Evolutionary conservation across 164 flowering plant genomes (phyloP).

Genomic region (Platanus orientalis): DNA sequence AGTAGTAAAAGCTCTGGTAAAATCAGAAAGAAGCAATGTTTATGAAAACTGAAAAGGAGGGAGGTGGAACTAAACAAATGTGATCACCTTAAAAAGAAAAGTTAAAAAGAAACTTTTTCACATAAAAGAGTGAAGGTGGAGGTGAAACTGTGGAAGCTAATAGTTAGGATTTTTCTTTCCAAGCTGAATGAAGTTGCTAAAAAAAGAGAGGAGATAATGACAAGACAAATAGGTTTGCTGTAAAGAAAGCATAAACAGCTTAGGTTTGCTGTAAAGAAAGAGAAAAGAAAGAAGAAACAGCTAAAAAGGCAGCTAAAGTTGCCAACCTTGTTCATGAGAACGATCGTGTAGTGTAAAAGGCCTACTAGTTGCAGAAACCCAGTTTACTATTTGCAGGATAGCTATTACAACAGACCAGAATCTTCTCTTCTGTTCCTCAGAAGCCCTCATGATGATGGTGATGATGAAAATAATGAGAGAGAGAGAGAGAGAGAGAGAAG

Average conservation of each 20-base stretch:
- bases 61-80: too few species aligned
- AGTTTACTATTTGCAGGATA: constrained; percentile 16
- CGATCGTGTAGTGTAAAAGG: constrained; percentile 8
- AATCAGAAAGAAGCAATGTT: background rate
- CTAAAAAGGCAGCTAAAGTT: background rate
- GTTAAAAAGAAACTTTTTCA: too few species aligned
- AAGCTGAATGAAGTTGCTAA: background rate
- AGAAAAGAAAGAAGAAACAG: background rate
- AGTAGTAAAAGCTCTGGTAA: background rate
- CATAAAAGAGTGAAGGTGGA: too few species aligned
- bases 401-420: constrained; percentile 6
- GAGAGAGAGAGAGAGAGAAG: too few species aligned
- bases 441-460: constrained; percentile 19
- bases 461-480: constrained; percentile 4
- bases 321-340: constrained; percentile 17
- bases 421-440: constrained; percentile 7
- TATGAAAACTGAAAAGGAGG: too few species aligned
- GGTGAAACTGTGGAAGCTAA: too few species aligned
- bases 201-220: background rate
- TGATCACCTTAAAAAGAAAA: background rate
- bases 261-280: background rate
- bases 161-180: too few species aligned
- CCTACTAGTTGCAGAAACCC: constrained; percentile 24
- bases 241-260: too few species aligned
- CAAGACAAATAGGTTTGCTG: background rate